Evolutionary conservation across 208 protist species (phyloP).

Genomic region (Acanthamoeba royreba): DNA sequence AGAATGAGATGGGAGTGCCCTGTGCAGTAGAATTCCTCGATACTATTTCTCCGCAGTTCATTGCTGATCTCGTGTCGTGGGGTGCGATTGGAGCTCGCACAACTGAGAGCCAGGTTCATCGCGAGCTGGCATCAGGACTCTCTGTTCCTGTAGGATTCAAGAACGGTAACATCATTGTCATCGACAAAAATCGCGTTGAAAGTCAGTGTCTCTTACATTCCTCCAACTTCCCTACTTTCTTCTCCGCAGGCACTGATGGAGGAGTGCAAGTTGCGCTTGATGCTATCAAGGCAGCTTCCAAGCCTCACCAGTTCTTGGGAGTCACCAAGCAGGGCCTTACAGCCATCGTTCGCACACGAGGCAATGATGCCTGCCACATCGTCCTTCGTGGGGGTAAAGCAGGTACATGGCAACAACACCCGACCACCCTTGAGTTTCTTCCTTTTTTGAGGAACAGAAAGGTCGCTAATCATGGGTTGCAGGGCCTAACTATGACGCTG

Average conservation of each 20-base stretch:
- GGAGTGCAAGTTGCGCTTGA: constrained; percentile 72
- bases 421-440: neutral
- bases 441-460: neutral
- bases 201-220: no score
- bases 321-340: constrained; percentile 78
- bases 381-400: constrained; percentile 70
- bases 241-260: constrained; percentile 65
- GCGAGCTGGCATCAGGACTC: constrained; percentile 79
- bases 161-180: constrained; percentile 61
- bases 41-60: constrained; percentile 82
- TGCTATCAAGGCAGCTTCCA: constrained; percentile 61
- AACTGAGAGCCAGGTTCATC: constrained; percentile 74
- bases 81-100: constrained; percentile 81
- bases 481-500: constrained; percentile 47
- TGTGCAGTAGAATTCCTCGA: constrained; percentile 80
- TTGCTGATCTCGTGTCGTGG: constrained; percentile 78
- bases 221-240: no score
- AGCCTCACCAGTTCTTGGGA: constrained; percentile 73
- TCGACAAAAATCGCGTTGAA: neutral
- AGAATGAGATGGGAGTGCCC: constrained; percentile 75
- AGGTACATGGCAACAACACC: constrained; percentile 67
- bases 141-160: constrained; percentile 83
- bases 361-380: constrained; percentile 75
- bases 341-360: constrained; percentile 75
- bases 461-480: neutral